These are phyloP conservation scores for Tricladium varicosporioides DNA, from an alignment of 2,329 filamentous ascomycete genomes.

Conservation along the genomic window DNA sequence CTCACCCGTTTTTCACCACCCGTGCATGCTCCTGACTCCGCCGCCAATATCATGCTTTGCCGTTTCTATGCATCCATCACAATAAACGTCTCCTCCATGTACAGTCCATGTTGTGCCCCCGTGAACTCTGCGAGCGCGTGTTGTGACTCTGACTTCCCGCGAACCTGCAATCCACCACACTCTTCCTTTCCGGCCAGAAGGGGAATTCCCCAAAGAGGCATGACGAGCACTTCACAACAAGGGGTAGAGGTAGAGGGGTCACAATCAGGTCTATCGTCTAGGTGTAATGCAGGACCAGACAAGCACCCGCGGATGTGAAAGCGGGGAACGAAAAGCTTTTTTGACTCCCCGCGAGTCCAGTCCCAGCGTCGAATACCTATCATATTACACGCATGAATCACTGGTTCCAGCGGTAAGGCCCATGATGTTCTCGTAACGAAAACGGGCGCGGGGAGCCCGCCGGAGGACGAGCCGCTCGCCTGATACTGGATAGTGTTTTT, in stretches of 20 bases:
- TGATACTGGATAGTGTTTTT: neutral
- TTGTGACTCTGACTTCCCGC: no score
- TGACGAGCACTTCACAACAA: slow-evolving; percentile 2
- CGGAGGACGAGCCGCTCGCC: neutral
- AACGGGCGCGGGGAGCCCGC: slow-evolving; percentile 4
- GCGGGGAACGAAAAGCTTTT: no score
- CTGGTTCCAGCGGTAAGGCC: no score
- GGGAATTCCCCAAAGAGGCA: slow-evolving; percentile 5
- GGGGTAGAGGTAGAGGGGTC: no score
- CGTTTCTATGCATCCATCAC: neutral
- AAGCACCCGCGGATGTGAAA: neutral
- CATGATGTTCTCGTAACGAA: neutral
- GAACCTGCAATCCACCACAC: neutral
- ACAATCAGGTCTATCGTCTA: no score
- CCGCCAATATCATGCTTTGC: neutral
- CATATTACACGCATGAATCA: neutral
- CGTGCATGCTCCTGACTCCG: neutral
- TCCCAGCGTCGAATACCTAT: neutral
- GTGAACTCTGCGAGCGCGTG: no score
- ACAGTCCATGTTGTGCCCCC: neutral
- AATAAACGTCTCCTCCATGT: neutral
- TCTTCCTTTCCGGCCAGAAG: slow-evolving; percentile 1
- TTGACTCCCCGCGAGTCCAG: no score
- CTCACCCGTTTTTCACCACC: neutral
- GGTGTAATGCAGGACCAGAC: neutral